These are phyloP conservation scores for Lasiosphaeria miniovina DNA, from an alignment of 495 filamentous ascomycete species.

Conservation along the genomic window DNA sequence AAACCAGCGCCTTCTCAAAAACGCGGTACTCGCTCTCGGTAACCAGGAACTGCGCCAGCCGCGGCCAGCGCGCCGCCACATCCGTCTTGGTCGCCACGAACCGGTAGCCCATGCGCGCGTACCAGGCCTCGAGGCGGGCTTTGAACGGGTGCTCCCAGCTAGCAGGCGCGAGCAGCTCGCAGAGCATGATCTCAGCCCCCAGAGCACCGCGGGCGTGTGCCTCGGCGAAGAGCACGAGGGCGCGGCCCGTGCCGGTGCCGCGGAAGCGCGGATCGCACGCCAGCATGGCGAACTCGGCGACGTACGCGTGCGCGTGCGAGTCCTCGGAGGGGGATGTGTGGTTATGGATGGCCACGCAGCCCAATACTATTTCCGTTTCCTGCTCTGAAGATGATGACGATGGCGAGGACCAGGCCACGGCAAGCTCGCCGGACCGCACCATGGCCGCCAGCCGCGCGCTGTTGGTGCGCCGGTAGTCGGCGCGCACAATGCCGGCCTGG, in stretches of 20 bases:
- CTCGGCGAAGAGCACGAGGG: conserved; percentile 10
- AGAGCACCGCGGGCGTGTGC: not conserved
- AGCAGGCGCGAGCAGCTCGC: conserved; percentile 11
- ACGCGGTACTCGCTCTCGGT: conserved; percentile 11
- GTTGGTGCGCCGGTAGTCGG: conserved; percentile 6
- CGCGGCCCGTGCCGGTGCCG: conserved; percentile 5
- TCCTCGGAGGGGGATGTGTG: too few relatives aligned
- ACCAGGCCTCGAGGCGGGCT: conserved; percentile 11
- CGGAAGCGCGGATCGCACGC: conserved; percentile 7
- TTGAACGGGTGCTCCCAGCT: conserved; percentile 13
- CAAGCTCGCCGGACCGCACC: conserved; percentile 17
- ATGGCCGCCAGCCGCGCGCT: conserved; percentile 3
- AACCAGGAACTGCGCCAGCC: conserved; percentile 5
- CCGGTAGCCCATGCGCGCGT: conserved; percentile 15
- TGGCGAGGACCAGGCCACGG: conserved; percentile 2
- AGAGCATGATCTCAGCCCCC: conserved; percentile 5
- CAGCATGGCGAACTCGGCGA: conserved; percentile 12
- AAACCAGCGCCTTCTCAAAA: conserved; percentile 16
- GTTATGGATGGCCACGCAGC: conserved; percentile 3
- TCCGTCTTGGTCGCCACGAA: conserved; percentile 10
- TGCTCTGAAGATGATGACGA: not conserved
- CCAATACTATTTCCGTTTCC: not conserved
- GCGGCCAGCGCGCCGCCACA: conserved; percentile 7
- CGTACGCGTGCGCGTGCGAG: not conserved
- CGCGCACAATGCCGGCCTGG: conserved; percentile 8